Evolutionary conservation across 2,329 filamentous ascomycete genomes (phyloP), one percentile per base, ranked within the genome.

Genomic region (Claviceps cyperi): DNA sequence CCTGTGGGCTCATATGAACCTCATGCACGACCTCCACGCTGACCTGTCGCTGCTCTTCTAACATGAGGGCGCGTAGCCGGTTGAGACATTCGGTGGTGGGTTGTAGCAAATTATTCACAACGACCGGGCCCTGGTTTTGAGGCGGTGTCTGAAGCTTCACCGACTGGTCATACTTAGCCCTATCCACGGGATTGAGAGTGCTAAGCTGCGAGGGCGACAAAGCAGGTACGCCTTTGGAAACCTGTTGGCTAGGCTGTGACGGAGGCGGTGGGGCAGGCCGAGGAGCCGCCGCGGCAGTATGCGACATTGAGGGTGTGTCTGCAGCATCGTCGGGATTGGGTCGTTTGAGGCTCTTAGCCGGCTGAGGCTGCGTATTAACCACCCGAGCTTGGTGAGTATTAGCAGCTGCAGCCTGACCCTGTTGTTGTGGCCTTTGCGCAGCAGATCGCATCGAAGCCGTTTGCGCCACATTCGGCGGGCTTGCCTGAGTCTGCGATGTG

Each of bases 291-390:
- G 54, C 37, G 14, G 5, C 32, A 35, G 59, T 50, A 43, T 60
- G 62, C 2, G 56, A 50, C 2, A 50, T 43, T 19, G 59, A 52
- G 2, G 55, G 43, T 13, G 54, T 52, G 22, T 71, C 69, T n/a
- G 53, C 53, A 9, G 53, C 55, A 45, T 77, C 74, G 22, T 77
- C 75, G 3, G 66, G 62, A 48, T 64, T 74, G 4, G 73, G 64
- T 1, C 76, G 72, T 63, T 79, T 78, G 43, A 76, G 64, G 46
- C 64, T 72, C 59, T 73, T 77, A 15, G 46, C 47, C 46, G 61
- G 48, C 44, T 62, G 56, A 38, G 55, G 49, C 50, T 62, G 51
- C 51, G 55, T 52, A 44, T 53, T 59, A 35, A 37, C 28, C 28
- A 32, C 49, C 40, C 60, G 58, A 41, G 55, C 52, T 50, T 62